A percentile compares a stretch with the other conserved stretches of the same genome.
These are phyloP conservation scores for Vinca major DNA, from an alignment of 305 asterid genomes.

Conservation along the genomic window DNA sequence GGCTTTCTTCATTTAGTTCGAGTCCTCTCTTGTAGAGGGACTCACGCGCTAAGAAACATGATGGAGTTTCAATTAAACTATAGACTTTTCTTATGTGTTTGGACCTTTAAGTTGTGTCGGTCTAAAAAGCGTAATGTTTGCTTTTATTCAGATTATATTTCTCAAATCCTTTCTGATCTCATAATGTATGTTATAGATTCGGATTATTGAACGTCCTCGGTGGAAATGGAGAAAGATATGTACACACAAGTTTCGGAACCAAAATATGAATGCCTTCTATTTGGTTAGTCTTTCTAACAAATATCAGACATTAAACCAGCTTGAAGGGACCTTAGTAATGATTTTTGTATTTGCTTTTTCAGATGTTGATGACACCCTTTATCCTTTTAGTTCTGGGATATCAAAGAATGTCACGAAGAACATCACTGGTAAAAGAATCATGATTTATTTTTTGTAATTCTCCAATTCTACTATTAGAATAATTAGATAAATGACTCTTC, in stretches of 20 bases:
- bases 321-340: not conserved
- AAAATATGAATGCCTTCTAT: conserved; percentile 63
- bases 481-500: not conserved
- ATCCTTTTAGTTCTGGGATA: conserved; percentile 74
- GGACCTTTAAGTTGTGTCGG: not conserved
- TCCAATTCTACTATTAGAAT: not conserved
- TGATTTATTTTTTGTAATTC: not conserved
- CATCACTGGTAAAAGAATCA: conserved; percentile 46
- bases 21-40: too few relatives aligned
- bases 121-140: too few relatives aligned
- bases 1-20: too few relatives aligned
- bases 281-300: conserved; percentile 44
- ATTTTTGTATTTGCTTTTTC: conserved; percentile 13
- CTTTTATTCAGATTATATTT: not conserved
- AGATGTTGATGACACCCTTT: conserved; percentile 94
- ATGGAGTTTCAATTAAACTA: too few relatives aligned
- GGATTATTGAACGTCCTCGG: conserved; percentile 16
- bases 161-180: not conserved
- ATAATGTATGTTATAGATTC: not conserved
- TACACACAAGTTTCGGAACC: conserved; percentile 35
- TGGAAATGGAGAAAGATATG: conserved; percentile 48
- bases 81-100: too few relatives aligned
- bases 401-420: conserved; percentile 66
- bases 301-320: not conserved
- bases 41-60: too few relatives aligned